Conservation (phyloP, 1,284 basidiomycete species). For the Neolentinus lepideus region DNA sequence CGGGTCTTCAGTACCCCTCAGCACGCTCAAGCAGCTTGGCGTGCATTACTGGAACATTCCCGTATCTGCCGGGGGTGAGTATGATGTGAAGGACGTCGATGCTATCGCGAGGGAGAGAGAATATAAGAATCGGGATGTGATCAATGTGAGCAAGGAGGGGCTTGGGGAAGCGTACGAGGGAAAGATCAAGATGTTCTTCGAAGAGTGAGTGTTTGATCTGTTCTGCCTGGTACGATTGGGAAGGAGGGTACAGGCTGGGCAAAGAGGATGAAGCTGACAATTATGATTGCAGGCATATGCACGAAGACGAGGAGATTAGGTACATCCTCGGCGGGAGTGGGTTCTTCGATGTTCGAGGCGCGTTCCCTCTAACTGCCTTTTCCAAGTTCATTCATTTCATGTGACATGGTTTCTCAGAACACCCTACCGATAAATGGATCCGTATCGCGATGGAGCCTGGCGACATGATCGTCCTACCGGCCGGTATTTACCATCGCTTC, state of each 20-base stretch:
- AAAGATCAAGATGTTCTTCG: constrained; percentile 76
- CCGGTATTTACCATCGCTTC: constrained; percentile 84
- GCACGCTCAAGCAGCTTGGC: constrained; percentile 46
- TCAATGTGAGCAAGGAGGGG: constrained; percentile 67
- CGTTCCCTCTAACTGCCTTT: no score
- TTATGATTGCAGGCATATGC: constrained; percentile 56
- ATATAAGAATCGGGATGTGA: constrained; percentile 76
- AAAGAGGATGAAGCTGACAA: constrained; percentile 6
- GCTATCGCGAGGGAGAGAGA: constrained; percentile 54
- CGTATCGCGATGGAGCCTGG: constrained; percentile 61
- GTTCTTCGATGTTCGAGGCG: constrained; percentile 81
- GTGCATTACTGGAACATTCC: constrained; percentile 61
- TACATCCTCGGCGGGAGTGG: constrained; percentile 79
- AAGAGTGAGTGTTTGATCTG: constrained; percentile 52
- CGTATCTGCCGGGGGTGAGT: constrained; percentile 35
- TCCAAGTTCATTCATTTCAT: no score
- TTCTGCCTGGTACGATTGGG: background rate
- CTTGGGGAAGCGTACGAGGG: constrained; percentile 75
- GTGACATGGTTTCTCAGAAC: constrained; percentile 38
- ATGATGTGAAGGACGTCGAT: constrained; percentile 50
- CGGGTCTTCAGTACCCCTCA: constrained; percentile 39
- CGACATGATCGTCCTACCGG: constrained; percentile 69
- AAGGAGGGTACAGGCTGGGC: no score
- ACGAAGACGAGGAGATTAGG: constrained; percentile 89
- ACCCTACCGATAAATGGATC: constrained; percentile 62